Base-by-base conservation (phyloP, 83 land plant genomes). In the Picea engelmannii region DNA sequence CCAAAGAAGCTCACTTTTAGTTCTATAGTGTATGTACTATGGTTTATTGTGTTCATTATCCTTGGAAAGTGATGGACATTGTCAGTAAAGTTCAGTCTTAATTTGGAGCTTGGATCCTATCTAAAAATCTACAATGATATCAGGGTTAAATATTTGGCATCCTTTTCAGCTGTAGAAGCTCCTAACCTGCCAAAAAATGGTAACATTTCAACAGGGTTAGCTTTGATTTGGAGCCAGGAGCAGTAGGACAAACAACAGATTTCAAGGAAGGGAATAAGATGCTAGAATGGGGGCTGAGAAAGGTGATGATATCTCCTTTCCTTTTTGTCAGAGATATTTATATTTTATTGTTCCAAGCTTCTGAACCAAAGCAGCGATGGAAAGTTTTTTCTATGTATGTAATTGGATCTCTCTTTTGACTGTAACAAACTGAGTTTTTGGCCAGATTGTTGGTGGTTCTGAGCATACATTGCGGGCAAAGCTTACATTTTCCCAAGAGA, bases 371-470 rank as follows among this genome's bases (percentile, higher is more conserved):
- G 12, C 68, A 21, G 59, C 59, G 12, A 18, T 79, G 21, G 25
- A 80, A 6, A 0, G 18, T 47, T 35, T 24, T 76, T 81, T 17
- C 23, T 70, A 62, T 70, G 31, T 55, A 42, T 52, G 58, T 64
- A 61, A 2, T 40, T 76, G 42, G 42, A 74, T 76, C 58, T 60
- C 64, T 76, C 40, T 76, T 63, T 62, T 64, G 81, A 74, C 82
- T 67, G 23, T 63, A 62, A 23, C 76, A 38, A 67, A 64, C 35
- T 17, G 78, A 63, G 31, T 64, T 9, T 75, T 66, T 78, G 38
- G 47, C 42, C 84, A 96, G 99, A 92, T 96, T 90, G 92, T 93
- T 84, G 99, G 99, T 79, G 99, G 95, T 73, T 91, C 97, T 49
- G 97, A 95, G 79, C 96, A 93, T 80, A 88, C 90, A 17, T 81